Evolutionary conservation across 176 grass and related monocot genomes (phyloP).

Genomic region (Aegilops bicornis): DNA sequence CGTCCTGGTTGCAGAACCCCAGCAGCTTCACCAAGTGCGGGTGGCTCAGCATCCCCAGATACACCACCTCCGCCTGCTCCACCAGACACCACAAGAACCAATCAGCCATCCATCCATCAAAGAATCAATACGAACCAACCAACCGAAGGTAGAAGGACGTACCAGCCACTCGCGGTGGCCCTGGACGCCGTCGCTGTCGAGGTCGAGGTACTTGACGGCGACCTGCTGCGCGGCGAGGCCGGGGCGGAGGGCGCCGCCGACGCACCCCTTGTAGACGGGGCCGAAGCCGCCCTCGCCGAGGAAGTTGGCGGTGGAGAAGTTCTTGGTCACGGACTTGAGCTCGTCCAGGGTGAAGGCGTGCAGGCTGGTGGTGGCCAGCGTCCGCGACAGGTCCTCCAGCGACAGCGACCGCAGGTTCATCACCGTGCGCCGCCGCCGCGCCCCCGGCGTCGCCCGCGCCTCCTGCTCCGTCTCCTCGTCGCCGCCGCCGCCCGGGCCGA

Average conservation of each 20-base stretch:
- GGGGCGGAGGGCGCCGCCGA: constrained; percentile 45
- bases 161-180: constrained; percentile 97
- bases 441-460: background rate
- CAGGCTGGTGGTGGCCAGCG: constrained; percentile 69
- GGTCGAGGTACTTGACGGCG: constrained; percentile 93
- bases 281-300: constrained; percentile 90
- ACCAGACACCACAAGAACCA: too few species aligned
- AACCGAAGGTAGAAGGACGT: background rate
- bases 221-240: constrained; percentile 70
- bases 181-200: constrained; percentile 75
- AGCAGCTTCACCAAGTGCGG: constrained; percentile 80
- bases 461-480: background rate
- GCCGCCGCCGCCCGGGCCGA: constrained; percentile 1
- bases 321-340: constrained; percentile 63
- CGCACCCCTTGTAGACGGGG: constrained; percentile 87
- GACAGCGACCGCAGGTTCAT: constrained; percentile 61
- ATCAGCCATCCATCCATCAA: too few species aligned
- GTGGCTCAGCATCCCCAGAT: constrained; percentile 81
- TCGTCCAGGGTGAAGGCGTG: constrained; percentile 83
- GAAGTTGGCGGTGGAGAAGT: constrained; percentile 72
- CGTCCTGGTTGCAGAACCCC: constrained; percentile 85
- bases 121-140: too few species aligned
- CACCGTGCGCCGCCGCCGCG: constrained; percentile 36
- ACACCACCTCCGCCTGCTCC: constrained; percentile 72
- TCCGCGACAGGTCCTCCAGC: constrained; percentile 70